Conservation (phyloP, 1,284 basidiomycete genomes). For the Trametes versicolor region DNA sequence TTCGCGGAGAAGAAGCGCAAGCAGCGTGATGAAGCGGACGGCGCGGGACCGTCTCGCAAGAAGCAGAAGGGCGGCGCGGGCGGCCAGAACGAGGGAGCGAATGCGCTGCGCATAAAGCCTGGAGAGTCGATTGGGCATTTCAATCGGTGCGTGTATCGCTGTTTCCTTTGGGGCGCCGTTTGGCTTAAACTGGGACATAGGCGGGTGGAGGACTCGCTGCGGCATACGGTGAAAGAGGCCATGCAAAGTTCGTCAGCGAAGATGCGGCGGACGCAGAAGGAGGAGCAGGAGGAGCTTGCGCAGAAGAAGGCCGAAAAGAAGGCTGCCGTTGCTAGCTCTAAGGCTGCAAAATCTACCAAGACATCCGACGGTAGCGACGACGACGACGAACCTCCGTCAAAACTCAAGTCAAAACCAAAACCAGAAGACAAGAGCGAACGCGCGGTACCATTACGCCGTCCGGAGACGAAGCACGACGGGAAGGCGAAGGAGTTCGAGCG, state of each 20-base stretch:
- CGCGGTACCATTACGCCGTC: neutral
- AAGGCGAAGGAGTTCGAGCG: conserved; percentile 64
- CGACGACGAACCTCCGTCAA: conserved; percentile 2
- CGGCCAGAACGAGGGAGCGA: conserved; percentile 27
- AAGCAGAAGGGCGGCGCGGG: conserved; percentile 45
- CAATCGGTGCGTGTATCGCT: conserved; percentile 61
- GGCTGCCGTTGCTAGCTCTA: conserved; percentile 23
- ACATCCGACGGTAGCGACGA: neutral
- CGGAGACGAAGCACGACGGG: conserved; percentile 40
- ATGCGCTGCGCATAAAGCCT: conserved; percentile 60
- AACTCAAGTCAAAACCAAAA: conserved; percentile 21
- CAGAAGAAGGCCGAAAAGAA: conserved; percentile 39
- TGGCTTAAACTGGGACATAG: conserved; percentile 45
- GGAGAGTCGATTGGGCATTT: conserved; percentile 80
- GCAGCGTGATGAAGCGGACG: conserved; percentile 46
- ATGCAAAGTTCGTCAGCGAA: conserved; percentile 64
- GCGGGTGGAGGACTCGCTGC: conserved; percentile 76
- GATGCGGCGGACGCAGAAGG: conserved; percentile 56
- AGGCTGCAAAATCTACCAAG: conserved; percentile 32
- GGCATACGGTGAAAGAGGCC: conserved; percentile 67
- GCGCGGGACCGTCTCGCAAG: conserved; percentile 47
- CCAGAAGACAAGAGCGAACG: conserved; percentile 9
- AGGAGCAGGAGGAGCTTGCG: conserved; percentile 42
- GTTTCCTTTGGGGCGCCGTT: neutral
- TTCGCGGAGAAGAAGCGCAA: conserved; percentile 62